phyloP scores from a whole-genome alignment of 2,329 filamentous ascomycete species.

The Cordyceps javanica region DNA sequence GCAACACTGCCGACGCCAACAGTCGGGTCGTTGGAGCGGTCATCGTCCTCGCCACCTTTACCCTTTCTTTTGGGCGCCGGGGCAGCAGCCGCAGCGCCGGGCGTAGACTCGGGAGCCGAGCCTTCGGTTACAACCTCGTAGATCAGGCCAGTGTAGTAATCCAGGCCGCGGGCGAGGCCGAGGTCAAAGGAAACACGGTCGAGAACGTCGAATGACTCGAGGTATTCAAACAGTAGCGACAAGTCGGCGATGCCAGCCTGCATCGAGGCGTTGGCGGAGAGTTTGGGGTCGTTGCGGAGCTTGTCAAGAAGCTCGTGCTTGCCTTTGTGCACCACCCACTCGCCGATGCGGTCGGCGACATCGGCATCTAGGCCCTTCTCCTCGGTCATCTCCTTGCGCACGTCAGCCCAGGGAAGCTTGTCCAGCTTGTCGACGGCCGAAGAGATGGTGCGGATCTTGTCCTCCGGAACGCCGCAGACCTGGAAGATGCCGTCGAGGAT shows the following conservation, averaged over 20 bases:
- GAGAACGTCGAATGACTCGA: constrained; percentile 68
- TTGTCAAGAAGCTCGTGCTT: constrained; percentile 66
- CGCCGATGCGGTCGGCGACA: constrained; percentile 81
- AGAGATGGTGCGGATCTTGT: constrained; percentile 84
- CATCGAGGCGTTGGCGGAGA: constrained; percentile 67
- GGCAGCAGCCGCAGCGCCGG: constrained; percentile 30
- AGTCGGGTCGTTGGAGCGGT: constrained; percentile 71
- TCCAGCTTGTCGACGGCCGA: constrained; percentile 95
- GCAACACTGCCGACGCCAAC: constrained; percentile 83
- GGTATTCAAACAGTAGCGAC: constrained; percentile 72
- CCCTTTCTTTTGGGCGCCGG: constrained; percentile 45
- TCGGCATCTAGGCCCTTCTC: constrained; percentile 75
- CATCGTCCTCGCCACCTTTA: constrained; percentile 50
- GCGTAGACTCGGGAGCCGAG: constrained; percentile 49
- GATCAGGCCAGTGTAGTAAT: constrained; percentile 87
- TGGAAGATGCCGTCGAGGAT: constrained; percentile 82
- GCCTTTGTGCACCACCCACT: constrained; percentile 74
- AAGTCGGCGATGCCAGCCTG: constrained; percentile 78
- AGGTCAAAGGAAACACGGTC: constrained; percentile 82
- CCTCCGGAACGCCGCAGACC: constrained; percentile 74
- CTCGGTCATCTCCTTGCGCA: constrained; percentile 87
- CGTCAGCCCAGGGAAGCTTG: constrained; percentile 85
- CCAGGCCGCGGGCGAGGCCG: constrained; percentile 81
- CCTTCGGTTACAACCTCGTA: constrained; percentile 84
- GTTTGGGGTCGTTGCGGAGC: constrained; percentile 59